Conservation (phyloP, 768 basidiomycete genomes). For the Mycena vulgaris region DNA sequence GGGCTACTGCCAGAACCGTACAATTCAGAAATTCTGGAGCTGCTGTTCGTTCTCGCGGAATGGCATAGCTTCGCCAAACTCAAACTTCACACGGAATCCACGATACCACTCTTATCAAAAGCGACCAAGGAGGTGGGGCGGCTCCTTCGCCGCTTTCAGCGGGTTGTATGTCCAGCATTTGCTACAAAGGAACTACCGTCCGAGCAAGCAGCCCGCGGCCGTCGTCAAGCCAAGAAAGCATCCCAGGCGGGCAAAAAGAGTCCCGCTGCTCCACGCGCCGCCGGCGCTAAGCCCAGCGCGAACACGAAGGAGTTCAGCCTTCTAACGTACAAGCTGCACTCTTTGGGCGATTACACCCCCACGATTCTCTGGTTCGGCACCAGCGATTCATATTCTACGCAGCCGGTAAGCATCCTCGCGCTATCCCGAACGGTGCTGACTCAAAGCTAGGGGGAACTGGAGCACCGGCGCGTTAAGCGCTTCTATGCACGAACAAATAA, state of each 20-base stretch:
- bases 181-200: constrained; percentile 53
- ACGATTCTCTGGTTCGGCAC: constrained; percentile 34
- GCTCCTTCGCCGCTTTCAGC: constrained; percentile 46
- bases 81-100: constrained; percentile 53
- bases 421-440: no score
- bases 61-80: constrained; percentile 62
- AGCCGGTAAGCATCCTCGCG: constrained; percentile 41
- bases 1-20: constrained; percentile 50
- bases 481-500: constrained; percentile 47
- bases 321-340: constrained; percentile 52
- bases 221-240: constrained; percentile 29
- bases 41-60: constrained; percentile 51
- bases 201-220: constrained; percentile 52
- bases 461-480: constrained; percentile 46
- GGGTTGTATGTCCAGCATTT: constrained; percentile 43
- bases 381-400: constrained; percentile 23
- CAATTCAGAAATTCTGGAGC: constrained; percentile 46
- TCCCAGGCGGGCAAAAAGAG: constrained; percentile 23
- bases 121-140: constrained; percentile 46
- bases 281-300: constrained; percentile 5
- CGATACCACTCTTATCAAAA: constrained; percentile 44
- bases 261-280: neutral
- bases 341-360: constrained; percentile 42
- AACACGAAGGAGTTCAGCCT: constrained; percentile 47
- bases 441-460: constrained; percentile 49